Conservation (phyloP, 2,329 filamentous ascomycete species). For the Ophiocordyceps camponoti-leonardi region DNA sequence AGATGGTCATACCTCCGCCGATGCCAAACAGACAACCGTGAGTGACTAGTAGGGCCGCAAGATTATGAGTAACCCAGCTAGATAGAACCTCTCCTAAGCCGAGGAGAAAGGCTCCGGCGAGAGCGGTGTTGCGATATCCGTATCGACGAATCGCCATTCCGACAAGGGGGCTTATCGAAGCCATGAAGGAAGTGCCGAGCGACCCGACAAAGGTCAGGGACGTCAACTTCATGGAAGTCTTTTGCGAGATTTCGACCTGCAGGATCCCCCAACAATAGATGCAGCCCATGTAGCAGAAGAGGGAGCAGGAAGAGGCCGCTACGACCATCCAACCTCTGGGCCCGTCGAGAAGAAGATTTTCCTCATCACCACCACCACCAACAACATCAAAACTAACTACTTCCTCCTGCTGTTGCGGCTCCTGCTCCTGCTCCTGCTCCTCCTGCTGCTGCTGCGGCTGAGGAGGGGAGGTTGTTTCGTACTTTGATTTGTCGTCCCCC, state of each 20-base stretch:
- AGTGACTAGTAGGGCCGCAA: conserved; percentile 9
- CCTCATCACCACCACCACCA: too few relatives aligned
- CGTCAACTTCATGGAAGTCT: conserved; percentile 7
- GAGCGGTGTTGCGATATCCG: conserved; percentile 8
- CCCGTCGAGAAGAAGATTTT: too few relatives aligned
- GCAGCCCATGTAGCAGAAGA: conserved; percentile 12
- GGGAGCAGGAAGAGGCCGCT: conserved; percentile 7
- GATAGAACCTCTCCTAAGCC: conserved; percentile 11
- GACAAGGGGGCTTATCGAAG: conserved; percentile 9
- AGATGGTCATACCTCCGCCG: conserved; percentile 9
- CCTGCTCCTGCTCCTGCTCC: too few relatives aligned
- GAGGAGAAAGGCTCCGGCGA: conserved; percentile 8
- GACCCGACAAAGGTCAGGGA: conserved; percentile 12
- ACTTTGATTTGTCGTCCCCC: neutral
- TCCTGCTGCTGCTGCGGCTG: too few relatives aligned
- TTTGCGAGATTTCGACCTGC: conserved; percentile 9
- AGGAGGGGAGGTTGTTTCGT: too few relatives aligned
- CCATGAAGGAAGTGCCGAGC: conserved; percentile 11
- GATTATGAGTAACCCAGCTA: conserved; percentile 7
- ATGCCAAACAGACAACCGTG: conserved; percentile 11
- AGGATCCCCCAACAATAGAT: conserved; percentile 12
- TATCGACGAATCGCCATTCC: conserved; percentile 7
- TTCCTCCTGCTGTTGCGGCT: too few relatives aligned
- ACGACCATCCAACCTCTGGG: conserved; percentile 10
- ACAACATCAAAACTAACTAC: too few relatives aligned